Percentiles rank a stretch among this genome's conserved stretches.
Conservation (phyloP, 805 yeast species). For the Wickerhamomyces alni region DNA sequence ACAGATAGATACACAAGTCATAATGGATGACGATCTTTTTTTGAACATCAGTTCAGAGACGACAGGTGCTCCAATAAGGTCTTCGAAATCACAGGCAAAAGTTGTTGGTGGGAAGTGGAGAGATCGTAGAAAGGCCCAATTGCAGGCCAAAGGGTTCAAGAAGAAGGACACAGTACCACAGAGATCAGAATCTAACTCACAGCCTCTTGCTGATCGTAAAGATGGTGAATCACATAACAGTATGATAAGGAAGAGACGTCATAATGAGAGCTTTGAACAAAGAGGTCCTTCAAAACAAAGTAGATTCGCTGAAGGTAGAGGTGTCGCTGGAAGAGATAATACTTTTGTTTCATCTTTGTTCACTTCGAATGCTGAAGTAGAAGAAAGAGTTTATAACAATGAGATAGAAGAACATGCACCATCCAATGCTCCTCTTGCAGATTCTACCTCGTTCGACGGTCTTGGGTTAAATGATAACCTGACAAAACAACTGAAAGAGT, state of each 20-base stretch:
- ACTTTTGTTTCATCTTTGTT: slow-evolving; percentile 84
- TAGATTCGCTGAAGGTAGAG: slow-evolving; percentile 42
- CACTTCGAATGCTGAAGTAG: slow-evolving; percentile 56
- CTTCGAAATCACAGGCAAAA: slow-evolving; percentile 27
- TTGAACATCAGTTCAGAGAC: slow-evolving; percentile 62
- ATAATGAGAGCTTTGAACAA: slow-evolving; percentile 1
- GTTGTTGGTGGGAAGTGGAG: slow-evolving; percentile 78
- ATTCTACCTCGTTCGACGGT: slow-evolving; percentile 62
- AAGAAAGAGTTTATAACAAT: slow-evolving; percentile 33
- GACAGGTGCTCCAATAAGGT: slow-evolving; percentile 10
- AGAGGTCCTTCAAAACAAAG: slow-evolving; percentile 29
- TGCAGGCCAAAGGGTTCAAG: slow-evolving; percentile 18
- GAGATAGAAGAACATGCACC: slow-evolving; percentile 36
- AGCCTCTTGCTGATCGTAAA: slow-evolving; percentile 1
- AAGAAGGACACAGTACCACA: slow-evolving; percentile 6
- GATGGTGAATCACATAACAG: not conserved
- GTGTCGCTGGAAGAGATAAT: slow-evolving; percentile 46
- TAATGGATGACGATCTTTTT: slow-evolving; percentile 63
- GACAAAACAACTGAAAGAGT: slow-evolving; percentile 46
- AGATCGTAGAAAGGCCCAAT: slow-evolving; percentile 53
- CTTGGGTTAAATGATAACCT: slow-evolving; percentile 59
- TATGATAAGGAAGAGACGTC: not conserved
- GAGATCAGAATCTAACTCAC: slow-evolving; percentile 6
- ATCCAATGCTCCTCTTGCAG: slow-evolving; percentile 79
- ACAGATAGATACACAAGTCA: not conserved